These are phyloP conservation scores for Scheffersomyces segobiensis DNA, from an alignment of 1,139 yeast species.

Conservation along the genomic window DNA sequence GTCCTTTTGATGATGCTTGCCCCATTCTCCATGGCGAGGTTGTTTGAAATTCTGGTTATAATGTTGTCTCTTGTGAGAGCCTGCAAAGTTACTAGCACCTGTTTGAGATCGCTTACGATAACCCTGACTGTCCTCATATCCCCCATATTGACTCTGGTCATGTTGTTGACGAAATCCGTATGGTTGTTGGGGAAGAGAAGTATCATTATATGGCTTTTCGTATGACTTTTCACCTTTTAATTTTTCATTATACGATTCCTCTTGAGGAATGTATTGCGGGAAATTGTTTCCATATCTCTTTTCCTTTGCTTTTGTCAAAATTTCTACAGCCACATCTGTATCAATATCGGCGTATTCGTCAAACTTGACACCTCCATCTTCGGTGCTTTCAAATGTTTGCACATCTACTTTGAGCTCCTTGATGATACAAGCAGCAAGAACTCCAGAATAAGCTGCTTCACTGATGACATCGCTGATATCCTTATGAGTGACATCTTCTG, in stretches of 20 bases:
- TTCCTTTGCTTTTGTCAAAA: slow-evolving; percentile 31
- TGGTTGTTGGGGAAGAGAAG: slow-evolving; percentile 8
- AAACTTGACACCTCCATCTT: slow-evolving; percentile 73
- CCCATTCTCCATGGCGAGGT: not conserved
- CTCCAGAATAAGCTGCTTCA: slow-evolving; percentile 83
- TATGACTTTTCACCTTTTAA: not conserved
- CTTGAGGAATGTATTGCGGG: slow-evolving; percentile 15
- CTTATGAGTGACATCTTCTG: slow-evolving; percentile 46
- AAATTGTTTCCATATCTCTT: slow-evolving; percentile 19
- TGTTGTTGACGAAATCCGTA: slow-evolving; percentile 1
- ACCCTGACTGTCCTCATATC: not conserved
- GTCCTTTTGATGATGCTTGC: not conserved
- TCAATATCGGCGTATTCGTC: slow-evolving; percentile 78
- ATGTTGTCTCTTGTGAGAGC: not conserved
- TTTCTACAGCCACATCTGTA: slow-evolving; percentile 62
- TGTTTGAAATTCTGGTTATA: not conserved
- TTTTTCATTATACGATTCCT: slow-evolving; percentile 14
- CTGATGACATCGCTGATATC: slow-evolving; percentile 59
- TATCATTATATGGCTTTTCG: slow-evolving; percentile 4
- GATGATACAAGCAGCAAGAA: slow-evolving; percentile 68
- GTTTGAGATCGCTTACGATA: not conserved
- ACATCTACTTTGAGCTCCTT: slow-evolving; percentile 62
- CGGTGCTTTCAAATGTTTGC: slow-evolving; percentile 68
- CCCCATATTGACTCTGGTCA: not conserved
- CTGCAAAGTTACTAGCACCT: not conserved